A percentile compares a stretch with the other conserved stretches of the same genome.
phyloP scores from a whole-genome alignment of 2,329 filamentous ascomycete species.

The Alternaria angustiovoidea region DNA sequence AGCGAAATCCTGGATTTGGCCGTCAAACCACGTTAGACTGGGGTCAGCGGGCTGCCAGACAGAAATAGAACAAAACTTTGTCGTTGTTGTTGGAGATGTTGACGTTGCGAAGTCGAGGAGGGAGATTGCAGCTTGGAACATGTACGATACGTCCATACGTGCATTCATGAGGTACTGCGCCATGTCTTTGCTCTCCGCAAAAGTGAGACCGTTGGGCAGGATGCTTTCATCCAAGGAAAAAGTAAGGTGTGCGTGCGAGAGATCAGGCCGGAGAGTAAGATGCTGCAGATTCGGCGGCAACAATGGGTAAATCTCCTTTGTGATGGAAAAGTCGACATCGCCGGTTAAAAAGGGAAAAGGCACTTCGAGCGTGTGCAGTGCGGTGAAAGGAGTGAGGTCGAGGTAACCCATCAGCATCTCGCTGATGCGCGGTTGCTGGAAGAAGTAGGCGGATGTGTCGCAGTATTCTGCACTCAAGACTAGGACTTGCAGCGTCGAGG shows the following conservation, averaged over 20 bases:
- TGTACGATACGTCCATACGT: conserved; percentile 39
- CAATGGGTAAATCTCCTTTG: conserved; percentile 26
- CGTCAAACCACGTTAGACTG: no score
- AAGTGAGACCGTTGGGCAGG: conserved; percentile 22
- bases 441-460: conserved; percentile 23
- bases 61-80: no score
- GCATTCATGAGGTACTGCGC: conserved; percentile 23
- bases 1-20: conserved; percentile 33
- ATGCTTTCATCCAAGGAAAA: conserved; percentile 31
- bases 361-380: conserved; percentile 36
- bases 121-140: conserved; percentile 28
- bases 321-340: conserved; percentile 33
- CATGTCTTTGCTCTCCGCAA: conserved; percentile 26
- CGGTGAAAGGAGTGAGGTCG: conserved; percentile 29
- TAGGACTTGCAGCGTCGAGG: conserved; percentile 25
- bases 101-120: conserved; percentile 22
- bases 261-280: conserved; percentile 34
- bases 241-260: conserved; percentile 34
- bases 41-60: conserved; percentile 43
- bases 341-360: conserved; percentile 38
- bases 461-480: conserved; percentile 35
- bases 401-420: conserved; percentile 30
- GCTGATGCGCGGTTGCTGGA: conserved; percentile 31
- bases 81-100: no score
- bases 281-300: conserved; percentile 37